Evolutionary conservation across 805 yeast genomes (phyloP).

Genomic region (Candida corydali): DNA sequence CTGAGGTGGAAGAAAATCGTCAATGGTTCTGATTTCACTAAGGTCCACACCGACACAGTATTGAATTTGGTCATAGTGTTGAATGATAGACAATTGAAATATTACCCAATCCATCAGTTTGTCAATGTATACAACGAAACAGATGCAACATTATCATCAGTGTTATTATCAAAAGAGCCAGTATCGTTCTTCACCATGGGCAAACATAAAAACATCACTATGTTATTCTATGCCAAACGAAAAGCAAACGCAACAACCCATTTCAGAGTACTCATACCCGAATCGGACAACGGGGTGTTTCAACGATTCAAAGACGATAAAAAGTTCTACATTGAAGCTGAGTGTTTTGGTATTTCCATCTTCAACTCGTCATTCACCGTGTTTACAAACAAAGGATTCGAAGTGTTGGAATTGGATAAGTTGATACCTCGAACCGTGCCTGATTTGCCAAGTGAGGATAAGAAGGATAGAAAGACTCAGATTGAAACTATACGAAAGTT

Average conservation of each 20-base stretch:
- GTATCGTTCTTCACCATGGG: constrained; percentile 64
- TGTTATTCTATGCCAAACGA: constrained; percentile 54
- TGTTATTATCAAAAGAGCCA: constrained; percentile 45
- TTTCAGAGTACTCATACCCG: constrained; percentile 58
- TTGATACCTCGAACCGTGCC: constrained; percentile 58
- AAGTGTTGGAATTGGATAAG: constrained; percentile 57
- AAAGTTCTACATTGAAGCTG: constrained; percentile 50
- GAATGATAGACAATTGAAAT: constrained; percentile 54
- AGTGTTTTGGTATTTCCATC: constrained; percentile 56
- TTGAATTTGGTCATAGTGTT: constrained; percentile 55
- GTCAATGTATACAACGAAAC: constrained; percentile 52
- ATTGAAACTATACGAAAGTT: constrained; percentile 38
- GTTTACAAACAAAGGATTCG: constrained; percentile 64
- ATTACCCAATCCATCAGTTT: constrained; percentile 61
- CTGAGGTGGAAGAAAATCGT: constrained; percentile 59
- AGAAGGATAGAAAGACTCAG: constrained; percentile 13
- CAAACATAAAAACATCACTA: constrained; percentile 56
- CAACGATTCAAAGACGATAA: constrained; percentile 36
- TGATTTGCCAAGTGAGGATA: constrained; percentile 29
- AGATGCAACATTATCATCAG: constrained; percentile 40
- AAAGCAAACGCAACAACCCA: constrained; percentile 41
- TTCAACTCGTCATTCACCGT: constrained; percentile 65
- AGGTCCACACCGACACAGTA: constrained; percentile 56
- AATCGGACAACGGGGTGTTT: constrained; percentile 49
- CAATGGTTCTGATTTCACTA: constrained; percentile 48